These are phyloP conservation scores for Fraxinus velutina DNA, from an alignment of 305 asterid species.

Conservation along the genomic window DNA sequence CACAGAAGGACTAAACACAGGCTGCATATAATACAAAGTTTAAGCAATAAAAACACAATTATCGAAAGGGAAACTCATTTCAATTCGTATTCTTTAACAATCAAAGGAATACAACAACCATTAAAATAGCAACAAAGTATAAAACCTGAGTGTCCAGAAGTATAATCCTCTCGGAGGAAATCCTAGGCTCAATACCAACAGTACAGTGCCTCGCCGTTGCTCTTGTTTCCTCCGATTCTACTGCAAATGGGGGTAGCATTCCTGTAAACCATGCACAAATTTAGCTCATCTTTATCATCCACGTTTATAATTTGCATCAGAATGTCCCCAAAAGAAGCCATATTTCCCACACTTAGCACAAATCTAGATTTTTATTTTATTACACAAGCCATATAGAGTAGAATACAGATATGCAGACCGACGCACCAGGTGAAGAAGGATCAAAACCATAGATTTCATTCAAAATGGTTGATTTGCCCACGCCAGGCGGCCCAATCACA, in stretches of 20 bases:
- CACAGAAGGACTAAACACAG: conserved; percentile 85
- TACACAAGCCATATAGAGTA: not conserved
- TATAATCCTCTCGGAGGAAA: conserved; percentile 79
- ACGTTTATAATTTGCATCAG: conserved; percentile 7
- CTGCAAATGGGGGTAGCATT: conserved; percentile 81
- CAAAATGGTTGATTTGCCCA: conserved; percentile 84
- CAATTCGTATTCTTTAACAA: conserved; percentile 9
- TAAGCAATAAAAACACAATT: not conserved
- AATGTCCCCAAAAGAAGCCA: not conserved
- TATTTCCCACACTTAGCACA: not conserved
- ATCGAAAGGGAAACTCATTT: not conserved
- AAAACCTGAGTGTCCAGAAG: conserved; percentile 92
- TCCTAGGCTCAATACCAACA: conserved; percentile 81
- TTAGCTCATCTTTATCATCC: not conserved
- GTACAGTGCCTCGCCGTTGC: conserved; percentile 83
- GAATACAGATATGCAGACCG: not conserved
- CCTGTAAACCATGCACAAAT: conserved; percentile 37
- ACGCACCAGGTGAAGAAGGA: conserved; percentile 70
- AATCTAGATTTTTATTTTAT: not conserved
- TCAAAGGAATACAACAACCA: conserved; percentile 6
- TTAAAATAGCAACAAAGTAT: conserved; percentile 4
- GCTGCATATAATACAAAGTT: conserved; percentile 44
- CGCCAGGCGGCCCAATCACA: conserved; percentile 87
- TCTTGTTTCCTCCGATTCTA: conserved; percentile 77
- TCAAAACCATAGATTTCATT: conserved; percentile 92